Conservation (phyloP, 2,329 filamentous ascomycete species). For the Fusarium avenaceum region DNA sequence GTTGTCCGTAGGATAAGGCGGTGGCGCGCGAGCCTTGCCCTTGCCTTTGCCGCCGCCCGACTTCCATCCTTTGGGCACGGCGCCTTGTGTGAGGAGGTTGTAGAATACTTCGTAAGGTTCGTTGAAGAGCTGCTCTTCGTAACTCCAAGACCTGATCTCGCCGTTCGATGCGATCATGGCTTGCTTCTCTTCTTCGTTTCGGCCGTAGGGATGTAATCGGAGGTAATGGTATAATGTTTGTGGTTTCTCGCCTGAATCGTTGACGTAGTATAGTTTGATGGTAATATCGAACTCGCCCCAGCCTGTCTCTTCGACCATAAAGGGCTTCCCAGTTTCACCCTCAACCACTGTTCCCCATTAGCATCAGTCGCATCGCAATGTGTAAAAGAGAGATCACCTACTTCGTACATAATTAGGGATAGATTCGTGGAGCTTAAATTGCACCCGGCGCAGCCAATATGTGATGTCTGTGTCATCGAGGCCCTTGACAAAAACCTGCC, state of each 20-base stretch:
- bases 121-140: constrained; percentile 97
- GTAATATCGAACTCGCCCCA: constrained; percentile 99
- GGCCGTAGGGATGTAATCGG: constrained; percentile 89
- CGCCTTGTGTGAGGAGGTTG: constrained; percentile 83
- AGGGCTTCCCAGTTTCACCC: constrained; percentile 75
- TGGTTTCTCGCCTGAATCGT: constrained; percentile 90
- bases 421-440: constrained; percentile 98
- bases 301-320: constrained; percentile 90
- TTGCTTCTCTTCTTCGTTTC: constrained; percentile 80
- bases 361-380: constrained; percentile 23
- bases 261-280: constrained; percentile 92
- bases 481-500: constrained; percentile 94
- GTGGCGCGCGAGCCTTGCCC: constrained; percentile 59
- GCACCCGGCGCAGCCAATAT: constrained; percentile 96
- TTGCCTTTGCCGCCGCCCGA: constrained; percentile 67
- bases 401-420: constrained; percentile 91
- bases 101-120: constrained; percentile 95
- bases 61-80: constrained; percentile 64
- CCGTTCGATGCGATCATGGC: constrained; percentile 69
- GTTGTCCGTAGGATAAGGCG: constrained; percentile 55
- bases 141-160: constrained; percentile 81
- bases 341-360: constrained; percentile 71
- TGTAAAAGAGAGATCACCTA: constrained; percentile 53
- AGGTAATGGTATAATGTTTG: constrained; percentile 96
- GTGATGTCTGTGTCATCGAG: constrained; percentile 91